Conservation (phyloP, 805 yeast genomes). For the Priceomyces medius region DNA sequence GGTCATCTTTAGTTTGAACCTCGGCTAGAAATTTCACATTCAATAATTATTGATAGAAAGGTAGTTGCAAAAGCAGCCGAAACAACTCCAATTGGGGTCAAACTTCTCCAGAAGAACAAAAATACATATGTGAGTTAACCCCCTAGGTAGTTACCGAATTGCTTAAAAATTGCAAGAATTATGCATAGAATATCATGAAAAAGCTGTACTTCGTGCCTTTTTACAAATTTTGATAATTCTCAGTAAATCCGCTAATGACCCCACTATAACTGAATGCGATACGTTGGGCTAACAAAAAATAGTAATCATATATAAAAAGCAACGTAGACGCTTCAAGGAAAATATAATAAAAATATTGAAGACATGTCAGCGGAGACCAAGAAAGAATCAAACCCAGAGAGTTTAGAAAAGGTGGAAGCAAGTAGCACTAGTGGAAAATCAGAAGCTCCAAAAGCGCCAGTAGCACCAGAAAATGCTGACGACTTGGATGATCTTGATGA, state of each 20-base stretch:
- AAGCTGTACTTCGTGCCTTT: no score
- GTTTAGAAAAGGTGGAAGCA: background rate
- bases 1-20: background rate
- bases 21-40: background rate
- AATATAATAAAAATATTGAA: background rate
- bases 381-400: background rate
- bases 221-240: no score
- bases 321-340: no score
- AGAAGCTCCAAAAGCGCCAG: background rate
- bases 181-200: no score
- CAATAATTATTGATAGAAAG: no score
- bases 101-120: no score
- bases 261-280: conserved; percentile 1
- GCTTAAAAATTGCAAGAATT: no score
- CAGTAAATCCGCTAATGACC: no score
- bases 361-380: background rate
- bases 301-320: background rate
- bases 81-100: no score
- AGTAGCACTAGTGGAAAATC: background rate
- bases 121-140: no score
- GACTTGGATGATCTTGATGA: conserved; percentile 79
- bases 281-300: background rate
- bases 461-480: conserved; percentile 32
- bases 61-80: no score
- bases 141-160: no score